Percentiles rank a stretch among this genome's conserved stretches.
These are phyloP conservation scores for Hyaloscypha hepaticicola DNA, from an alignment of 495 filamentous ascomycete genomes.

Conservation along the genomic window DNA sequence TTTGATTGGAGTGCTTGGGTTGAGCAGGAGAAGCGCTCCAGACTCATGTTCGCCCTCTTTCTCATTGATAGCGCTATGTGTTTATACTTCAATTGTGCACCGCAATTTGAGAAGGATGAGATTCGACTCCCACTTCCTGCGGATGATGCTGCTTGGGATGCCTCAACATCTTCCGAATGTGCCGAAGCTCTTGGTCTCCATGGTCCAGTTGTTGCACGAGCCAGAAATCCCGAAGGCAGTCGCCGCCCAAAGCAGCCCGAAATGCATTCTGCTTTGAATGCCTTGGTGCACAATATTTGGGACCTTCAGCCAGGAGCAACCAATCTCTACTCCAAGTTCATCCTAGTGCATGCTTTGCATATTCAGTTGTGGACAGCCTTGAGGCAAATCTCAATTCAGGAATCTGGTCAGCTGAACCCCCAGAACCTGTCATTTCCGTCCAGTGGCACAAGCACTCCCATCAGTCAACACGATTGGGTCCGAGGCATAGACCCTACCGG, in stretches of 20 bases:
- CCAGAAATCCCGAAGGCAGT: conserved; percentile 55
- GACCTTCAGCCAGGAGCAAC: conserved; percentile 56
- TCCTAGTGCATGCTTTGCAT: conserved; percentile 64
- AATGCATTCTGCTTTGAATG: conserved; percentile 52
- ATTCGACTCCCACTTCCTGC: conserved; percentile 59
- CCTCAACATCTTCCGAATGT: conserved; percentile 51
- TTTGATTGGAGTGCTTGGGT: conserved; percentile 64
- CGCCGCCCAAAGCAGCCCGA: conserved; percentile 57
- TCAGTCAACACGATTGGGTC: conserved; percentile 33
- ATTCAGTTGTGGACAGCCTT: conserved; percentile 49
- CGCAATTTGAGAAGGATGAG: conserved; percentile 55
- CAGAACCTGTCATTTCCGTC: conserved; percentile 25
- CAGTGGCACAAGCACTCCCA: conserved; percentile 53
- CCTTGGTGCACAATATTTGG: conserved; percentile 50
- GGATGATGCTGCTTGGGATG: conserved; percentile 69
- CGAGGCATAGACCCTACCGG: conserved; percentile 30
- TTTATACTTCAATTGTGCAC: conserved; percentile 63
- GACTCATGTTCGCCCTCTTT: conserved; percentile 60
- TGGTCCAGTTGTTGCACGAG: conserved; percentile 44
- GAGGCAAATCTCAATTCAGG: conserved; percentile 27
- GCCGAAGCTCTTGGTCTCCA: conserved; percentile 58
- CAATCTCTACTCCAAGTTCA: conserved; percentile 67
- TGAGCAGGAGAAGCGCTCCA: conserved; percentile 64
- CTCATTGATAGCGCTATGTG: conserved; percentile 56
- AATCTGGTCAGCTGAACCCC: conserved; percentile 23